phyloP scores from a whole-genome alignment of 768 basidiomycete genomes.

The Boletellus ananiceps region DNA sequence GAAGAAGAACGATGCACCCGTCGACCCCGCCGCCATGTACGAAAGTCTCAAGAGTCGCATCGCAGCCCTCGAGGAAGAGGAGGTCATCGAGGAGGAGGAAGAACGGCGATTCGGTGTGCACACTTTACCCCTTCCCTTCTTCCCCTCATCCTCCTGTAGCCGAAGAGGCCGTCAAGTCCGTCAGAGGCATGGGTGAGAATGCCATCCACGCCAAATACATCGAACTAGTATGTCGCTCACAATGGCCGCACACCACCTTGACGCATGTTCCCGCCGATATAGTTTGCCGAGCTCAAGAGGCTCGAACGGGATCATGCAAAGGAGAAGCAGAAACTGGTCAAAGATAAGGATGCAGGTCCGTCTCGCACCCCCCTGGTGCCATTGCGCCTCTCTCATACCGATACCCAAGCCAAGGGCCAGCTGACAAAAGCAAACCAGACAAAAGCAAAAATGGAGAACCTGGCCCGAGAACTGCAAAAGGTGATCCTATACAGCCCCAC shows the following conservation, averaged over 20 bases:
- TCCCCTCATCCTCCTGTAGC: constrained; percentile 41
- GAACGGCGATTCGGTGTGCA: constrained; percentile 69
- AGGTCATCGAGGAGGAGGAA: constrained; percentile 83
- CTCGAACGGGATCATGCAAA: constrained; percentile 86
- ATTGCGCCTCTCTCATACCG: constrained; percentile 14
- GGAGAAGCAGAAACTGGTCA: constrained; percentile 86
- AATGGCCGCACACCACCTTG: constrained; percentile 15
- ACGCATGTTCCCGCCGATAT: constrained; percentile 22
- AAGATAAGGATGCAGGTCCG: constrained; percentile 86
- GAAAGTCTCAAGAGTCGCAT: constrained; percentile 86
- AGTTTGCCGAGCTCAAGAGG: constrained; percentile 88
- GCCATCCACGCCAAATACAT: constrained; percentile 84
- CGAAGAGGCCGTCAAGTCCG: constrained; percentile 83
- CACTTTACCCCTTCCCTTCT: neutral
- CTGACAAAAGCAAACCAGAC: constrained; percentile 85
- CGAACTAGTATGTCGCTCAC: constrained; percentile 60
- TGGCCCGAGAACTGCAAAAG: constrained; percentile 87
- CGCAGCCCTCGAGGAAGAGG: constrained; percentile 85
- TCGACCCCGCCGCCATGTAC: constrained; percentile 84
- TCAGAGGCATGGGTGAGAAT: constrained; percentile 78
- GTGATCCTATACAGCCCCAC: constrained; percentile 33
- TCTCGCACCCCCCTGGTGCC: constrained; percentile 8
- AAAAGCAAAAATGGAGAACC: constrained; percentile 85
- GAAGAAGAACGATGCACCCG: constrained; percentile 61
- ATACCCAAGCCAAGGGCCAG: constrained; percentile 65